Evolutionary conservation across 768 basidiomycete genomes (phyloP), one percentile per base, ranked within the genome.

Genomic region (Coprinopsis strossmayeri): DNA sequence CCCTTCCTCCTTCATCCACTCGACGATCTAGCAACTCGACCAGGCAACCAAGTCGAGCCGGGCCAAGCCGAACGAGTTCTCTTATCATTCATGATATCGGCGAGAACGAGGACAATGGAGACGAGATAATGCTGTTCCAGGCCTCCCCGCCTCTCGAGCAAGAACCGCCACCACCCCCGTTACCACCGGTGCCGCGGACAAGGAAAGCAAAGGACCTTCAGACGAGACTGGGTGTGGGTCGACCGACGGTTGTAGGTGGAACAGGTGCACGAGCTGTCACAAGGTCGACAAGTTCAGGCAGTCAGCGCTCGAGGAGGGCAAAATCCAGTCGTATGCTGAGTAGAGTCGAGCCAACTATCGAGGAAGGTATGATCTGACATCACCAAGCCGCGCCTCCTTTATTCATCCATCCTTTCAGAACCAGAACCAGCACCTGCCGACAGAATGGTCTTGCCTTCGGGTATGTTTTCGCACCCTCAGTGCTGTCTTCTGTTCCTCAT

Each of bases 181-280:
- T 63, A 27, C 58, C 63, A 52, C 64, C 57, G 25, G 60, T 65
- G 10, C 52, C 60, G 10, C 76, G 84, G 10, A 77, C 78, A 25
- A 73, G 84, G 48, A 87, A 86, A 58, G 82, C 85, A 11, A 87
- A 82, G 61, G 84, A 87, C 44, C 72, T 78, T 3, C 87, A 87
- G 62, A 76, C 73, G 34, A 71, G 70, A 53, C 71, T 90, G 15
- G 88, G 88, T 44, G 79, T 87, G 12, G 87, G 87, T 2, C 73
- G 82, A 55, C 87, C 87, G 7, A 69, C 71, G 5, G 69, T 71
- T 15, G 83, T 76, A 26, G 87, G 85, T 23, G 86, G 86, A 21
- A 64, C 68, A 15, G 86, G 87, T 15, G 74, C 87, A 20, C 77
- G 87, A 47, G 65, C 72, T 34, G 65, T 84, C 21, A 87, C 85